A percentile compares a stretch with the other conserved stretches of the same genome.
Evolutionary conservation across 176 grass and related monocot genomes (phyloP).

Genomic region (Themeda triandra): DNA sequence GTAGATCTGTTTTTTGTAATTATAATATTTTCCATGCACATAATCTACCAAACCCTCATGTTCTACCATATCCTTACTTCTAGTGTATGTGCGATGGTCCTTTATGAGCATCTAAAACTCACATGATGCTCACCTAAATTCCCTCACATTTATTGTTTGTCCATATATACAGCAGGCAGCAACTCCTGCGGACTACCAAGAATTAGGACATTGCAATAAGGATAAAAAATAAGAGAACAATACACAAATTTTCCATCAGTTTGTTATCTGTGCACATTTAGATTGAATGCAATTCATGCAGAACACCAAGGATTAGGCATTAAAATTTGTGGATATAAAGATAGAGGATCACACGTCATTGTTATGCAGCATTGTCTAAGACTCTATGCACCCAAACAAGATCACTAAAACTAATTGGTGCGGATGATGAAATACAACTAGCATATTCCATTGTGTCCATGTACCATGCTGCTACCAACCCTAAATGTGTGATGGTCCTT

Average conservation of each 20-base stretch:
- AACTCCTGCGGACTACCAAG: conserved; percentile 35
- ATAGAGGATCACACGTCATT: not conserved
- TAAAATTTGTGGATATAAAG: not conserved
- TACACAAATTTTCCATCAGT: not conserved
- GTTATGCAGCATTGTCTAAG: not conserved
- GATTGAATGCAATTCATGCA: not conserved
- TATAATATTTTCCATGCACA: not conserved
- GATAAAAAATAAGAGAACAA: not conserved
- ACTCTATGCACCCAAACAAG: not conserved
- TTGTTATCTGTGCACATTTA: not conserved
- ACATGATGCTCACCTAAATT: conserved; percentile 36
- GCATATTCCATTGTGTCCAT: not conserved
- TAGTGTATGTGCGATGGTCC: conserved; percentile 27
- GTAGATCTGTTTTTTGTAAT: not conserved
- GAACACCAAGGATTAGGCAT: not conserved
- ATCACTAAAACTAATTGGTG: not conserved
- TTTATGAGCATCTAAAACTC: conserved; percentile 32
- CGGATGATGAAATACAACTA: not conserved
- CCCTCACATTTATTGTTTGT: conserved; percentile 35
- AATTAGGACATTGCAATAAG: conserved; percentile 35
- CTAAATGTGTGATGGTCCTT: conserved; percentile 15
- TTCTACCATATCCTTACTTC: not conserved
- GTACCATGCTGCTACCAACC: not conserved
- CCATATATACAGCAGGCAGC: conserved; percentile 45
- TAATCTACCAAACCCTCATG: not conserved